phyloP scores from a whole-genome alignment of 2,329 filamentous ascomycete genomes.

The Mollisiaceae sp. region DNA sequence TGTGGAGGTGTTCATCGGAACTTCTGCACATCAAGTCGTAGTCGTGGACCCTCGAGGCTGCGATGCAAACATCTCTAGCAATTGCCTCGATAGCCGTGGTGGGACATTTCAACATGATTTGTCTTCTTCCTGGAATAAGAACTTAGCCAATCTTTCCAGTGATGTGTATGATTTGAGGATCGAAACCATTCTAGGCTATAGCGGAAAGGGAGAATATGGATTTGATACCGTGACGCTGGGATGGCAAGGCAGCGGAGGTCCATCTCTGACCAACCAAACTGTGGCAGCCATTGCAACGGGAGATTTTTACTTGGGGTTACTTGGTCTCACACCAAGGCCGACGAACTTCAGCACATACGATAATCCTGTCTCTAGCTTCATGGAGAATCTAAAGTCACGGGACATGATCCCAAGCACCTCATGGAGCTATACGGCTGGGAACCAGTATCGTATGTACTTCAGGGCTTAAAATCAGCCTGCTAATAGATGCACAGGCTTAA shows the following conservation, averaged over 20 bases:
- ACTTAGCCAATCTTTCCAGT: conserved; percentile 42
- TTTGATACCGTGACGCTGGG: conserved; percentile 23
- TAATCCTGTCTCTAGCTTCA: conserved; percentile 41
- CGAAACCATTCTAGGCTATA: conserved; percentile 15
- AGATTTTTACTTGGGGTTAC: conserved; percentile 40
- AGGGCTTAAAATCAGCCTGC: background rate
- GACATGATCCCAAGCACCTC: conserved; percentile 45
- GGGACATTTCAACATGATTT: conserved; percentile 56
- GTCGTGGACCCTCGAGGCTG: conserved; percentile 63
- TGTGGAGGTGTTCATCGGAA: conserved; percentile 64
- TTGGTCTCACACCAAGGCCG: conserved; percentile 46
- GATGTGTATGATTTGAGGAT: conserved; percentile 33
- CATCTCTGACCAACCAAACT: conserved; percentile 21
- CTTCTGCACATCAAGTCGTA: conserved; percentile 71
- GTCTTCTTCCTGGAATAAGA: conserved; percentile 59
- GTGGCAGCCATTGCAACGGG: conserved; percentile 13
- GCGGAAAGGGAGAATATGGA: conserved; percentile 13
- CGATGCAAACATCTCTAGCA: conserved; percentile 43
- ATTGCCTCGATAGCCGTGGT: conserved; percentile 62
- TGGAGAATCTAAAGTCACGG: conserved; percentile 44
- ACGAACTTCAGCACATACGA: conserved; percentile 45
- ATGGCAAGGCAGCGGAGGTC: conserved; percentile 28
- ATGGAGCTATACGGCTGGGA: conserved; percentile 49
- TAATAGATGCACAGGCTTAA: conserved; percentile 26
- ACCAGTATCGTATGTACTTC: conserved; percentile 44